These are phyloP conservation scores for Colletotrichum tabaci DNA, from an alignment of 2,329 filamentous ascomycete genomes.

Conservation along the genomic window DNA sequence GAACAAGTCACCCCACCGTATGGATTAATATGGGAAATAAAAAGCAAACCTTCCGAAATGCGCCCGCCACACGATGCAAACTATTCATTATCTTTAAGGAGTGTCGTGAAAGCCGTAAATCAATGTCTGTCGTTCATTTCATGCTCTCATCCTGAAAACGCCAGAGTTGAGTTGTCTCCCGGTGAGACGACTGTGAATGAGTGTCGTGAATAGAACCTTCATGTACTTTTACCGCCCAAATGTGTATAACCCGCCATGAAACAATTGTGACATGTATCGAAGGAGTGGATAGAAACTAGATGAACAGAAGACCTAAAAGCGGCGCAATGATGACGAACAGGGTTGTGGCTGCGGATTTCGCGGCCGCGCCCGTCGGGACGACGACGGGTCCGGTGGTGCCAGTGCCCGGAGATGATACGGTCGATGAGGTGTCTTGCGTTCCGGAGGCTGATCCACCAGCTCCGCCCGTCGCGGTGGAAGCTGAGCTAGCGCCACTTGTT, in stretches of 20 bases:
- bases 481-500: background rate
- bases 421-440: slow-evolving; percentile 8
- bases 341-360: slow-evolving; percentile 10
- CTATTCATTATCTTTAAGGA: slow-evolving; percentile 31
- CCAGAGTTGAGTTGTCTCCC: background rate
- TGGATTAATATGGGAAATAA: background rate
- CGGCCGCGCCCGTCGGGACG: slow-evolving; percentile 8
- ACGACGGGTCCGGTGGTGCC: slow-evolving; percentile 7
- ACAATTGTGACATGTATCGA: background rate
- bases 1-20: slow-evolving; percentile 1
- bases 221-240: slow-evolving; percentile 18
- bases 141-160: background rate
- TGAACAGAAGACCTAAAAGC: slow-evolving; percentile 31
- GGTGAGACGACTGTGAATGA: background rate
- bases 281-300: slow-evolving; percentile 22
- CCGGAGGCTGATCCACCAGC: background rate
- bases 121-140: background rate
- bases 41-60: slow-evolving; percentile 6
- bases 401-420: slow-evolving; percentile 13
- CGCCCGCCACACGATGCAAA: slow-evolving; percentile 14
- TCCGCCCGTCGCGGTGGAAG: background rate
- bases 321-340: slow-evolving; percentile 29
- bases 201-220: slow-evolving; percentile 25
- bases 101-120: slow-evolving; percentile 35
- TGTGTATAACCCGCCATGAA: slow-evolving; percentile 11